Evolutionary conservation across 192 early-diverging fungal genomes (phyloP).

Genomic region (Lobulomyces angularis): DNA sequence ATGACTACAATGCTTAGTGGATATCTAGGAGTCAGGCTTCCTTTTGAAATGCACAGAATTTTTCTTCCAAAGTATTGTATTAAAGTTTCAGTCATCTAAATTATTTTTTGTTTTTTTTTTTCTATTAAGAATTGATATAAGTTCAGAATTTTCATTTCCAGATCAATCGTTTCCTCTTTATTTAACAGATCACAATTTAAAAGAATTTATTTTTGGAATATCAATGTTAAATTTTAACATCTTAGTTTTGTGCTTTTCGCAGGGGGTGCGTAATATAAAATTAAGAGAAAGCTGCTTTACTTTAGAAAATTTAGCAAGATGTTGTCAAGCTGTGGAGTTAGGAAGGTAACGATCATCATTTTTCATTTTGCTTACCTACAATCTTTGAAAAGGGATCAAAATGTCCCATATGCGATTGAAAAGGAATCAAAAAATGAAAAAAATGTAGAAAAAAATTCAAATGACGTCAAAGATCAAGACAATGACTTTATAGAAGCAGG

Average conservation of each 20-base stretch:
- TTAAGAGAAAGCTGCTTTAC: slow-evolving; percentile 16
- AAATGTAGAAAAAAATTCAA: too few relatives aligned
- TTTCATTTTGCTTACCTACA: too few relatives aligned
- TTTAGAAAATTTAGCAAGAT: slow-evolving; percentile 29
- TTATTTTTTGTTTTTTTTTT: not conserved
- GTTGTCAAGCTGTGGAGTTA: slow-evolving; percentile 25
- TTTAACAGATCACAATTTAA: slow-evolving; percentile 21
- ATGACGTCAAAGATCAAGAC: too few relatives aligned
- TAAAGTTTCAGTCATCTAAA: not conserved
- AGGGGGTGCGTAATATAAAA: slow-evolving; percentile 23
- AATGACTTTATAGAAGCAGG: too few relatives aligned
- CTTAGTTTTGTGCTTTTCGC: slow-evolving; percentile 28
- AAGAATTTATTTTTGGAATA: slow-evolving; percentile 23
- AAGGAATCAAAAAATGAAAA: too few relatives aligned
- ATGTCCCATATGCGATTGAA: too few relatives aligned
- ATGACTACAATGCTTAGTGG: slow-evolving; percentile 26
- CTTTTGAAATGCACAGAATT: slow-evolving; percentile 12
- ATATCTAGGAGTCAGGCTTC: slow-evolving; percentile 29
- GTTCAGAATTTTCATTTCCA: too few relatives aligned
- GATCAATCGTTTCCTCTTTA: slow-evolving; percentile 28
- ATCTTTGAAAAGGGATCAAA: too few relatives aligned
- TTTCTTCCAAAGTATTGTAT: slow-evolving; percentile 1
- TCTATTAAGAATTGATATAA: not conserved
- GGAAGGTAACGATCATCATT: too few relatives aligned
- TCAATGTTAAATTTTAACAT: slow-evolving; percentile 36